Percentiles rank a stretch among this genome's conserved stretches.
Conservation (phyloP, 257 asterid genomes). For the Catharanthus roseus region DNA sequence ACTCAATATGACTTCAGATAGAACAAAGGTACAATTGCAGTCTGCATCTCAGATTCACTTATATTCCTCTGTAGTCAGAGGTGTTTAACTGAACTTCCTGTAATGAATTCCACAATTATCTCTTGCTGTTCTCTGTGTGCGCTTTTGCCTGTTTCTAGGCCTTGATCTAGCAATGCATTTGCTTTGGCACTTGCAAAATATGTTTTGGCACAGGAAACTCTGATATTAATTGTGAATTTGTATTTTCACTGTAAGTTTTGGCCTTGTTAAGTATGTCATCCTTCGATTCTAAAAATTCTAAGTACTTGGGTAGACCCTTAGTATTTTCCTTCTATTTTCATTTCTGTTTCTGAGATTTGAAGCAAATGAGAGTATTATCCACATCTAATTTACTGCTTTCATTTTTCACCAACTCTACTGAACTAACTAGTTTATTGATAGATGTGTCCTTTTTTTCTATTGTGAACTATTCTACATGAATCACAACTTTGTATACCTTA, state of each 20-base stretch:
- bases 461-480: background rate
- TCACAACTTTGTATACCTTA: background rate
- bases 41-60: background rate
- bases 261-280: background rate
- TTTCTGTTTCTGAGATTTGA: no score
- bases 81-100: background rate
- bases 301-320: no score
- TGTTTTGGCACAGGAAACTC: background rate
- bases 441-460: background rate
- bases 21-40: constrained; percentile 72
- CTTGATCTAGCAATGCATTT: background rate
- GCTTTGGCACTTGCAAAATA: background rate
- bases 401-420: background rate
- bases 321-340: no score
- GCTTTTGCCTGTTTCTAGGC: background rate
- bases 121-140: background rate
- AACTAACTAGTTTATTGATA: background rate
- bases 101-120: background rate
- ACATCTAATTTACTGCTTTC: no score
- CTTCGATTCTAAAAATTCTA: background rate
- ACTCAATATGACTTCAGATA: constrained; percentile 94
- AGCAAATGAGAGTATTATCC: no score
- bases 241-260: background rate
- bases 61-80: no score
- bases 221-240: background rate